Base-by-base conservation (phyloP, 2,329 filamentous ascomycete species). In the Septoria petroselini region DNA sequence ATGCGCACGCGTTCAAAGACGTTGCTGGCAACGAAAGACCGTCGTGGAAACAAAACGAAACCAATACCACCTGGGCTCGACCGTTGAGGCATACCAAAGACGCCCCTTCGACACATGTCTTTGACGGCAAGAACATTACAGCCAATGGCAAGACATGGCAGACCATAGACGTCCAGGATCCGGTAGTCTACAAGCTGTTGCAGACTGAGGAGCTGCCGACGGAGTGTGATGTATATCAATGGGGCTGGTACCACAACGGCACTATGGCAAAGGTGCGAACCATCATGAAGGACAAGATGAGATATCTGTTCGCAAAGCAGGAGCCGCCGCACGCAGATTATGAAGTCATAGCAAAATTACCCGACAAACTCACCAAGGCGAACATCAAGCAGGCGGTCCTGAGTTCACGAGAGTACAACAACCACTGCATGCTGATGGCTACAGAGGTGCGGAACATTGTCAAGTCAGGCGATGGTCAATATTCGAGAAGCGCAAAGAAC, bases 111-210 rank as follows among this genome's bases (percentile, higher is more conserved):
- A 84, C 77, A 45, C 91, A 97, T 68, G 74, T 91, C 1, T 97
- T 96, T 68, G 88, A 94, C 54, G 91, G 91, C 39, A 76, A 82
- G 52, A 79, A 78, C 2, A 81, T 91, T 47, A 81, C 82, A 12
- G 79, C 81, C 1, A 90, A 95, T 62, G 90, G 90, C 31, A 93
- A 93, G 62, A 84, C 93, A 41, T 98, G 90, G 86, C 93, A 97
- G 73, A 80, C 94, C 19, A 95, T 90, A 71, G 93, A 98, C 67
- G 85, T 97, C 47, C 85, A 82, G 0, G 91, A 97, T 62, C 87
- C 89, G 0, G 65, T 91, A 1, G 74, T 97, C 1, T 72, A 74
- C 1, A 68, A 74, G 8, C 72, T 96, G 2, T 76, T 95, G 31
- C 77, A 83, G 15, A 79, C 81, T 0, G 75, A 83, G 0, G 75